Base-by-base conservation (phyloP, 2,329 filamentous ascomycete species). In the Myotisia sp. region DNA sequence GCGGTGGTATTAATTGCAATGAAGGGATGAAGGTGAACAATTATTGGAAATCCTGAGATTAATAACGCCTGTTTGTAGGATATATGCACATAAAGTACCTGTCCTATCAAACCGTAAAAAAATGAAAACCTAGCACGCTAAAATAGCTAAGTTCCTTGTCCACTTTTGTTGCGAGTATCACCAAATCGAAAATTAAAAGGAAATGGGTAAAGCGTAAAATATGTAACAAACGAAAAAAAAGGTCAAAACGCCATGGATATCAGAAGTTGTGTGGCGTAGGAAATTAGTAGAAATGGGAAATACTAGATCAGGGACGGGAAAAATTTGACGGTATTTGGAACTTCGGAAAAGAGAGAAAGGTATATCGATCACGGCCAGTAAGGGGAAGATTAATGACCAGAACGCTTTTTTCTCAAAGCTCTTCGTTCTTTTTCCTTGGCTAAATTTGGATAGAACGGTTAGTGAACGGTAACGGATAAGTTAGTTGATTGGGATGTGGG, bases 391-490 rank as follows among this genome's bases (percentile, higher is more conserved):
- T 37, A 43, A 36, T 45, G 38, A 35, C 55, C 53, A 1, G 72
- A 78, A 48, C 77, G 64, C 56, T 76, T 60, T 45, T 66, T 68
- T 74, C 81, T 80, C 48, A 76, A 47, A 47, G 71, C 71, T 59
- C 74, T 70, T 48, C 78, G 67, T 51, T 71, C 62, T 58, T 72
- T 71, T 47, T 82, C 77, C 60, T 77, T 80, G 44, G 60, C 77
- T 80, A 45, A 51, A 38, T 26, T 18, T 5, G 16, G 20, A 23
- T 34, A 50, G 29, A 31, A 34, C 34, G 26, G 7, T 32, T 8
- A 31, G 29, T 21, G 21, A 36, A 28, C 20, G 9, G 32, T 44
- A 29, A 26, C 8, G 14, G n/a, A 24, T 26, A 29, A 21, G 10
- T 6, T 21, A 29, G 18, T 27, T 17, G 19, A 24, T 27, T 12